Evolutionary conservation across 331 rosid species (phyloP).

Genomic region (Cydonia oblonga): DNA sequence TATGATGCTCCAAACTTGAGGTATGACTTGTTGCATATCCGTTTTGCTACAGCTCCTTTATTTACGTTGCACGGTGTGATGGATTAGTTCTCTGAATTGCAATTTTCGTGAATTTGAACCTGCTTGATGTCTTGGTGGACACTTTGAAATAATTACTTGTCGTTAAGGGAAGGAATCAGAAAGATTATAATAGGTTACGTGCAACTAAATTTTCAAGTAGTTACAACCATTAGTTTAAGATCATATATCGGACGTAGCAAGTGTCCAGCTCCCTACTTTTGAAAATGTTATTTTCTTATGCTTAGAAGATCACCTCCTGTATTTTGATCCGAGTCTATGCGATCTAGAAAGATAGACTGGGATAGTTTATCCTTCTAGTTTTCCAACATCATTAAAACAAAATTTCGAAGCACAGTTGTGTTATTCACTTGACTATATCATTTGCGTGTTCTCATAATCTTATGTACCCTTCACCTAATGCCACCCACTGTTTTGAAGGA

Average conservation of each 20-base stretch:
- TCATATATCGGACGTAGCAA: background rate
- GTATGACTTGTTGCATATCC: background rate
- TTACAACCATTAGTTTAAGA: background rate
- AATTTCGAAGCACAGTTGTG: no score
- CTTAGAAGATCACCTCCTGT: background rate
- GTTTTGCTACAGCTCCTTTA: no score
- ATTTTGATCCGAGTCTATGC: no score
- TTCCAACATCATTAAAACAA: background rate
- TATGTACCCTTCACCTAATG: background rate
- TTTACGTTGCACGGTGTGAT: background rate
- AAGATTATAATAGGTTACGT: no score
- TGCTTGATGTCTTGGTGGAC: background rate
- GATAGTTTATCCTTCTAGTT: background rate
- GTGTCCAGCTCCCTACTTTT: background rate
- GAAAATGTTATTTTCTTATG: background rate
- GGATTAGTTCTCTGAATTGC: background rate
- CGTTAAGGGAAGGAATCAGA: background rate
- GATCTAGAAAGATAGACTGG: background rate
- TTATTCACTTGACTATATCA: background rate
- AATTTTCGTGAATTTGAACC: background rate
- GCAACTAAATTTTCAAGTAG: background rate
- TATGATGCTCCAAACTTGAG: slow-evolving; percentile 21
- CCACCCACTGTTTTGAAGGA: slow-evolving; percentile 2
- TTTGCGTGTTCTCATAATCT: background rate
- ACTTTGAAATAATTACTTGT: background rate